Percentiles rank a stretch among this genome's conserved stretches.
Conservation (phyloP, 768 basidiomycete species). For the Trametes coccinea region DNA sequence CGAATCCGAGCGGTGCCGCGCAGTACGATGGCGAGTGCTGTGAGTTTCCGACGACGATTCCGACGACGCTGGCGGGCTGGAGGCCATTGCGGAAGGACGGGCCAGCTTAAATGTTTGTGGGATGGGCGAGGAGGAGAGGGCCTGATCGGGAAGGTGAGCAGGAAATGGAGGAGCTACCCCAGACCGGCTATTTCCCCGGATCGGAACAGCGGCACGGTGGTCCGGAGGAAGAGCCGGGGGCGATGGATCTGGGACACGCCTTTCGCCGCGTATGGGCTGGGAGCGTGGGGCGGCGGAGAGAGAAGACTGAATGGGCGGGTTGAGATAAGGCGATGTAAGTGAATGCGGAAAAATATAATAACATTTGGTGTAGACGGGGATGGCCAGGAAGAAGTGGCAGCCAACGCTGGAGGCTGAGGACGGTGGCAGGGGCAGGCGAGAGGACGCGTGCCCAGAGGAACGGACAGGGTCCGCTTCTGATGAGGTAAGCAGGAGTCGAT, state of each 20-base stretch:
- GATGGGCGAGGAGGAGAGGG: constrained; percentile 4
- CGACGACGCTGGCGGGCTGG: constrained; percentile 7
- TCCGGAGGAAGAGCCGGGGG: constrained; percentile 16
- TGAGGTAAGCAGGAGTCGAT: constrained; percentile 20
- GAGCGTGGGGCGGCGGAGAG: background rate
- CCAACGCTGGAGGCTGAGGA: too few relatives aligned
- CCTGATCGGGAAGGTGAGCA: constrained; percentile 17
- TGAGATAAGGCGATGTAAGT: constrained; percentile 1
- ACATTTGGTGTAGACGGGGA: background rate
- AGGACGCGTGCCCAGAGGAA: background rate
- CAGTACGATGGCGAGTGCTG: background rate
- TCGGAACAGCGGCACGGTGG: constrained; percentile 23
- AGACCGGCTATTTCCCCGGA: constrained; percentile 30
- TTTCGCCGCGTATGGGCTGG: background rate
- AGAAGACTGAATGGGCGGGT: constrained; percentile 1
- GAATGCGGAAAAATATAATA: background rate
- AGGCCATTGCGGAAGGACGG: constrained; percentile 4
- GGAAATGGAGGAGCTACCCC: constrained; percentile 15
- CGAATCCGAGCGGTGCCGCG: background rate
- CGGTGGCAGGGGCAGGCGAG: background rate
- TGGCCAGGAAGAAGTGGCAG: background rate
- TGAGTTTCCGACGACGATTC: constrained; percentile 2
- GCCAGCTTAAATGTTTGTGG: background rate
- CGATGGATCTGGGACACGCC: constrained; percentile 3
- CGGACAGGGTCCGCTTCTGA: constrained; percentile 11